Evolutionary conservation across 2,329 filamentous ascomycete species (phyloP).

Genomic region (Remersonia thermophila): DNA sequence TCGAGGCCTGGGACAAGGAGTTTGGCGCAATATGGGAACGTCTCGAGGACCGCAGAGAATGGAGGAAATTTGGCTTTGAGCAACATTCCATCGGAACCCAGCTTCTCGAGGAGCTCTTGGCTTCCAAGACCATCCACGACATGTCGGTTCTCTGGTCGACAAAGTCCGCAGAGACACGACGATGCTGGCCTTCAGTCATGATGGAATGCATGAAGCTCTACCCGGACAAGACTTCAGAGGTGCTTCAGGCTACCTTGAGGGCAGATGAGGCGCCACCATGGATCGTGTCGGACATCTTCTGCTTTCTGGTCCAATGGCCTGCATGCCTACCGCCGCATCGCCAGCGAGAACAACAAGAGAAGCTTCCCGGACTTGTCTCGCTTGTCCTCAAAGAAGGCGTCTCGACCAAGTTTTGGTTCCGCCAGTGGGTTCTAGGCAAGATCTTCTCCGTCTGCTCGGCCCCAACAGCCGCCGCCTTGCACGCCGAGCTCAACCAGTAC

Average conservation of each 20-base stretch:
- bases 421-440: slow-evolving; percentile 25
- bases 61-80: no score
- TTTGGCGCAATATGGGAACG: no score
- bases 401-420: slow-evolving; percentile 20
- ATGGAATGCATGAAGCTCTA: slow-evolving; percentile 7
- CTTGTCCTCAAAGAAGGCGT: slow-evolving; percentile 10
- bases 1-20: no score
- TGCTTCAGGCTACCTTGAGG: slow-evolving; percentile 15
- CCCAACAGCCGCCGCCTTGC: slow-evolving; percentile 23
- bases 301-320: slow-evolving; percentile 8
- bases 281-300: slow-evolving; percentile 13
- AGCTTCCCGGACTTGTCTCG: slow-evolving; percentile 8
- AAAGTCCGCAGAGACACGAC: background rate
- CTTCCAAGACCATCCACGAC: background rate
- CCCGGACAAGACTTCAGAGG: slow-evolving; percentile 10
- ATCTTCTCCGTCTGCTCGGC: slow-evolving; percentile 6
- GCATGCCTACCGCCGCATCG: background rate
- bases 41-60: no score
- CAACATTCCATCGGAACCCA: no score
- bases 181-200: slow-evolving; percentile 10
- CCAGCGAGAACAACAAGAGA: background rate
- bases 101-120: no score
- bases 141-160: slow-evolving; percentile 9
- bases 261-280: slow-evolving; percentile 7
- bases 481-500: slow-evolving; percentile 22